Base-by-base conservation (phyloP, 2,329 filamentous ascomycete genomes). In the Rhynchosporium agropyri region DNA sequence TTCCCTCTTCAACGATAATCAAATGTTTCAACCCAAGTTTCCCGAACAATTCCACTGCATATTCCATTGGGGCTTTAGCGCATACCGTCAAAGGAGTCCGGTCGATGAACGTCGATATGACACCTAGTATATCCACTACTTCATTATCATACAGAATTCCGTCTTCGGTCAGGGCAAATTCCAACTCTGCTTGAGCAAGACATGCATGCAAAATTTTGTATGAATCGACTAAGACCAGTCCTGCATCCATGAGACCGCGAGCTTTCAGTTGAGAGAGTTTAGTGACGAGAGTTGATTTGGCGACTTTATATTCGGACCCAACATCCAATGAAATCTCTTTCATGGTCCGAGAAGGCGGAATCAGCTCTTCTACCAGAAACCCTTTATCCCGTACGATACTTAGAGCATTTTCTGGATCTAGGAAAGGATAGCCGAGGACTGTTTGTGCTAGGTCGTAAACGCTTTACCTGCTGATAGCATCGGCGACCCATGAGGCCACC, bases 381-480 rank as follows among this genome's bases (percentile, higher is more conserved):
- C 76, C 74, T 43, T 76, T 68, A 31, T 70, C 69, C 60, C 79
- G 75, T 3, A 82, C 78, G 20, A 77, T 73, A 0, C 69, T 69
- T 20, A 83, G 73, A 1, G 80, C 78, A 62, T 78, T 76, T 54
- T 86, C 83, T 0, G 77, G 68, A 63, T 86, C 83, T 8, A 86
- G 74, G 68, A 86, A 86, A 0, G 83, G 83, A 67, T 86, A 82
- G 0, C 83, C 83, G 0, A 86, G 77, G 3, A 86, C 79, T 3
- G 79, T 79, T 70, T 86, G 83, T n/a, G 83, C 83, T 7, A 86
- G 76, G 68, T 86, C 83, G 67, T 86, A 87, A 0, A 86, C 82
- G 28, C 82, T 76, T 65, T 85, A 81, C 29, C 74, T 73, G 53
- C 79, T 80, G 20, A 86, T 76, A 3, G 77, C 76, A 69, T 86